Conservation (phyloP, 2,329 filamentous ascomycete species). For the Ascochyta rabiei region DNA sequence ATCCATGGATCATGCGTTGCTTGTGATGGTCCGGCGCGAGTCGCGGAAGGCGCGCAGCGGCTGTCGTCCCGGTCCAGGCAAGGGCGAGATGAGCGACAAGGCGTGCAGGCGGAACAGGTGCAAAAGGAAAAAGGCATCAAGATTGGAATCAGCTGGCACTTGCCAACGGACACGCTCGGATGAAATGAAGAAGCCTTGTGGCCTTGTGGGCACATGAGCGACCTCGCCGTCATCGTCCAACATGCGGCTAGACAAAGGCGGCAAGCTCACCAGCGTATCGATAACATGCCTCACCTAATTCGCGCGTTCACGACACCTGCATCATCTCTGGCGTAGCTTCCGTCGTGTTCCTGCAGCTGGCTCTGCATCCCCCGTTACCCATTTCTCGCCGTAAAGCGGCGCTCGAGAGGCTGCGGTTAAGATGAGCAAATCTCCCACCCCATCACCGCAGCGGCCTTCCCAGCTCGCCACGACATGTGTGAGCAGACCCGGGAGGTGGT, state of each 20-base stretch:
- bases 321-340: neutral
- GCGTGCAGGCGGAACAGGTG: slow-evolving; percentile 9
- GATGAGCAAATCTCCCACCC: neutral
- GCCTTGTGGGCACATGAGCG: slow-evolving; percentile 7
- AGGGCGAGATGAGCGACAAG: slow-evolving; percentile 2
- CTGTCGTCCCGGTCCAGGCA: slow-evolving; percentile 5
- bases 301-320: slow-evolving; percentile 13
- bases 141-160: neutral
- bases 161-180: slow-evolving; percentile 6
- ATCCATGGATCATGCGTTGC: slow-evolving; percentile 27
- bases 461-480: neutral
- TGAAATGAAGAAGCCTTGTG: neutral
- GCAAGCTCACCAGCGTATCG: slow-evolving; percentile 24
- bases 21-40: slow-evolving; percentile 18
- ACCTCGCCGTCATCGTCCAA: slow-evolving; percentile 20
- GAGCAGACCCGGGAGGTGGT: neutral
- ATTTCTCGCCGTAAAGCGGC: slow-evolving; percentile 1
- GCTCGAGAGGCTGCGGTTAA: neutral
- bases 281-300: slow-evolving; percentile 14
- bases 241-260: slow-evolving; percentile 14
- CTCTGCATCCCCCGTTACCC: neutral
- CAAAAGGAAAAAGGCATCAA: slow-evolving; percentile 4
- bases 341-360: slow-evolving; percentile 13
- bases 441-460: slow-evolving; percentile 5
- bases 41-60: slow-evolving; percentile 29